A percentile compares a stretch with the other conserved stretches of the same genome.
Evolutionary conservation across 164 flowering plant genomes (phyloP).

Genomic region (Dillenia suffruticosa): DNA sequence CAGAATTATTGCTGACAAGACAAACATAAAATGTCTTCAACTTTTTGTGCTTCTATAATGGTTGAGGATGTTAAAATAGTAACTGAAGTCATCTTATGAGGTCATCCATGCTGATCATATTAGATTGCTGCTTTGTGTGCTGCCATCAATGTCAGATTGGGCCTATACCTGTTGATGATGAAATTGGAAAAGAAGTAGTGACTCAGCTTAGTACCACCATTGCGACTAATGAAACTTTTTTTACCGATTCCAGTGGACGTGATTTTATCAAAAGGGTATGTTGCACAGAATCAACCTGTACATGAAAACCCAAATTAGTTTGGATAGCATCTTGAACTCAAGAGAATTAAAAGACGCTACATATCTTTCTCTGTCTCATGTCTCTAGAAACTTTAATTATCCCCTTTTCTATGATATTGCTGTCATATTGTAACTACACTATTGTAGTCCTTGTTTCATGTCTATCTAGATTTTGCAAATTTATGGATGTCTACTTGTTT

Average conservation of each 20-base stretch:
- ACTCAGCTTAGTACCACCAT: slow-evolving; percentile 61
- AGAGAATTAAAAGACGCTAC: no score
- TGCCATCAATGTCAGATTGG: slow-evolving; percentile 43
- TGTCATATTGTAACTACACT: no score
- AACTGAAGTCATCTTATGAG: no score
- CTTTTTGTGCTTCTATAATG: not conserved
- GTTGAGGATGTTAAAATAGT: not conserved
- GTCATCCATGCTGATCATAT: not conserved
- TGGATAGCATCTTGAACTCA: no score
- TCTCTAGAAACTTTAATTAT: no score
- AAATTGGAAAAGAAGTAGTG: slow-evolving; percentile 73
- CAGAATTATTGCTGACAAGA: no score
- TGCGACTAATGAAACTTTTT: slow-evolving; percentile 74
- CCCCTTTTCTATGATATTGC: no score
- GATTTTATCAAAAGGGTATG: slow-evolving; percentile 91
- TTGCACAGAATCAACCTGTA: not conserved
- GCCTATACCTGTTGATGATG: slow-evolving; percentile 78
- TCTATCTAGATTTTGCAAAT: no score
- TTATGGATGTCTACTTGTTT: no score
- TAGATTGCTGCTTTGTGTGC: not conserved
- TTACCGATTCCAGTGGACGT: slow-evolving; percentile 96
- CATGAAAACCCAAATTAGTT: no score
- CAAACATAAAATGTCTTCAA: not conserved
- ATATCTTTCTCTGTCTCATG: no score
- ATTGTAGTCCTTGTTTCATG: no score